Evolutionary conservation across 202 grass and related monocot genomes (phyloP).

Genomic region (Dendrocalamus latiflorus): DNA sequence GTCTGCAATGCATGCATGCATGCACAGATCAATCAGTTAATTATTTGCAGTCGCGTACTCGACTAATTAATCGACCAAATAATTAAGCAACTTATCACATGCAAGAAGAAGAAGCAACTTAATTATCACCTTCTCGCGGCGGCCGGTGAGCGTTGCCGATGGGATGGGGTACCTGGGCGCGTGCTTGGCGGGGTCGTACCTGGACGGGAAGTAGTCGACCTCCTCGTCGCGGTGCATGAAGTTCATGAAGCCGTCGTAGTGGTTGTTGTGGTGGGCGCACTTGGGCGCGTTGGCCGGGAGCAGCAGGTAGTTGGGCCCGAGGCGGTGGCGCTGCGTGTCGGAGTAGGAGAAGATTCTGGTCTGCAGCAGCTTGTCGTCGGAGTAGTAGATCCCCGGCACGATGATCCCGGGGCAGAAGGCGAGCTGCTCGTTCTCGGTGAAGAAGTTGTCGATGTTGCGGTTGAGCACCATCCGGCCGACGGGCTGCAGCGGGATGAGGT

Average conservation of each 20-base stretch:
- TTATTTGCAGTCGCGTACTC: no score
- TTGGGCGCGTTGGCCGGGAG: constrained; percentile 91
- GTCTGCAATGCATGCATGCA: constrained; percentile 12
- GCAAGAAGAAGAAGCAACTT: no score
- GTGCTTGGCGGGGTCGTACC: no score
- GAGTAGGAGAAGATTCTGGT: constrained; percentile 97
- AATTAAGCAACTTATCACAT: background rate
- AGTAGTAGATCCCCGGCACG: constrained; percentile 90
- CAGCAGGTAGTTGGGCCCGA: constrained; percentile 90
- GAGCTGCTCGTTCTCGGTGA: constrained; percentile 96
- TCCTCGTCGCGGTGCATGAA: constrained; percentile 99
- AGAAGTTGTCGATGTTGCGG: constrained; percentile 97
- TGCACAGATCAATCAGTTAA: background rate
- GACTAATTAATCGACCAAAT: no score
- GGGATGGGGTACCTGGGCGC: constrained; percentile 92
- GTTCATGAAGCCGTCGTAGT: constrained; percentile 91
- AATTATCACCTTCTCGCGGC: constrained; percentile 90
- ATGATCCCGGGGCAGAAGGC: constrained; percentile 78
- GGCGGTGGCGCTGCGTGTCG: constrained; percentile 83
- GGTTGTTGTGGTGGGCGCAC: constrained; percentile 90
- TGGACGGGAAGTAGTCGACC: constrained; percentile 97
- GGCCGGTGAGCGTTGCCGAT: constrained; percentile 40
- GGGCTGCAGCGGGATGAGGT: constrained; percentile 79
- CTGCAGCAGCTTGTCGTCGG: constrained; percentile 98
- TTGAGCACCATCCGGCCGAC: constrained; percentile 85